These are phyloP conservation scores for Striga asiatica DNA, from an alignment of 257 asterid genomes.

Conservation along the genomic window DNA sequence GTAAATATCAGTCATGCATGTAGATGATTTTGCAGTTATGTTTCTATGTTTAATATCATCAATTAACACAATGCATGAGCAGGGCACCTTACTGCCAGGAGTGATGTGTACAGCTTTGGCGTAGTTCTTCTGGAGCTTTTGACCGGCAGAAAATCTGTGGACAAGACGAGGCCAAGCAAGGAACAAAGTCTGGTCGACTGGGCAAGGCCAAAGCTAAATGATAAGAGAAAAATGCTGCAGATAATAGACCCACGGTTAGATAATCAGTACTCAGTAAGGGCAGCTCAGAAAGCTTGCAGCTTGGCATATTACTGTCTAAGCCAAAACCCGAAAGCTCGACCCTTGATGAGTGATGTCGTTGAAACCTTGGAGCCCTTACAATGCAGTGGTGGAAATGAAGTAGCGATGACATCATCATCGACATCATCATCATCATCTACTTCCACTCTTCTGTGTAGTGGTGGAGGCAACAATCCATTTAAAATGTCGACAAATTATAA, in stretches of 20 bases:
- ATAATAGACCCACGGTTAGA: conserved; percentile 89
- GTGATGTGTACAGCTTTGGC: conserved; percentile 97
- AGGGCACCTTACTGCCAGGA: conserved; percentile 98
- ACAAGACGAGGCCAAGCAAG: conserved; percentile 96
- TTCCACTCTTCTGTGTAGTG: conserved; percentile 38
- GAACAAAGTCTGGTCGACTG: conserved; percentile 97
- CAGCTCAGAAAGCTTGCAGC: conserved; percentile 98
- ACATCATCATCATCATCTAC: conserved; percentile 22
- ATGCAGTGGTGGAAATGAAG: conserved; percentile 43
- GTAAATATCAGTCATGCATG: too few species aligned
- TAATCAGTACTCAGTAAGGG: conserved; percentile 83
- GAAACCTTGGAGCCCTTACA: conserved; percentile 95
- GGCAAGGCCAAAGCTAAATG: conserved; percentile 95
- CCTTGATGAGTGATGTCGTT: conserved; percentile 95
- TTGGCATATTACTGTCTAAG: conserved; percentile 96
- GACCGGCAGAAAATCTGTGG: conserved; percentile 96
- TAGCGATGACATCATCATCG: conserved; percentile 25
- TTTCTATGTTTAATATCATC: too few species aligned
- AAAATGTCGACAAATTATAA: conserved; percentile 45
- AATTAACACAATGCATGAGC: too few species aligned
- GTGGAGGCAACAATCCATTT: conserved; percentile 37
- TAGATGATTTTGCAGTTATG: too few species aligned
- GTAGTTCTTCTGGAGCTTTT: conserved; percentile 93
- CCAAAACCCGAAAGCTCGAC: conserved; percentile 98
- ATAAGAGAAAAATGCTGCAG: conserved; percentile 92